Evolutionary conservation across 164 flowering plant species (phyloP).

Genomic region (Annona squamosa): DNA sequence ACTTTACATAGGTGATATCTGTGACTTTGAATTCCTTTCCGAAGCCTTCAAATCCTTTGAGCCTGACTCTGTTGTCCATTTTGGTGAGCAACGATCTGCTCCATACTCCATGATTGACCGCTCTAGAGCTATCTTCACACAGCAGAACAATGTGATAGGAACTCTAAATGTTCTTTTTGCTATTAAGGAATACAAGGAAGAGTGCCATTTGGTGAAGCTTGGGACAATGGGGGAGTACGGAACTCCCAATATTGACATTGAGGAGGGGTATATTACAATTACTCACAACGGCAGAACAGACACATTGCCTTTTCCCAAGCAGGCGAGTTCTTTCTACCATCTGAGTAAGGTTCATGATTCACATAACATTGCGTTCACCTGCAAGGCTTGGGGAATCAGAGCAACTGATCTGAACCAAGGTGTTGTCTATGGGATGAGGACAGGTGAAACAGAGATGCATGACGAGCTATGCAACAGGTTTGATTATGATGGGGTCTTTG

Average conservation of each 20-base stretch:
- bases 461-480: constrained; percentile 83
- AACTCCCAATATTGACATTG: constrained; percentile 94
- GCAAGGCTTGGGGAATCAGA: constrained; percentile 97
- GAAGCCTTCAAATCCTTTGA: constrained; percentile 75
- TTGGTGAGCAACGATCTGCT: constrained; percentile 96
- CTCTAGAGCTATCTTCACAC: constrained; percentile 86
- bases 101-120: constrained; percentile 99
- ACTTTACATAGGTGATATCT: constrained; percentile 78
- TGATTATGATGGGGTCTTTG: constrained; percentile 90
- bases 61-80: constrained; percentile 90
- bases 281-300: constrained; percentile 94
- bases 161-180: constrained; percentile 94
- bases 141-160: constrained; percentile 85
- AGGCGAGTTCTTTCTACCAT: constrained; percentile 94
- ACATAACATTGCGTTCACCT: constrained; percentile 82
- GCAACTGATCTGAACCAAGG: constrained; percentile 97
- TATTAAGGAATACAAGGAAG: constrained; percentile 75
- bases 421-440: constrained; percentile 87
- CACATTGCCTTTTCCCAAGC: constrained; percentile 94
- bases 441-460: constrained; percentile 91
- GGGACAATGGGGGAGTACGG: constrained; percentile 99
- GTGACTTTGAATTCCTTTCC: constrained; percentile 85
- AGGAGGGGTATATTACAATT: constrained; percentile 89
- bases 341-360: constrained; percentile 96
- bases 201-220: constrained; percentile 90